These are phyloP conservation scores for Hyaloperonospora arabidopsidis DNA, from an alignment of 352 stramenopile species.

Conservation along the genomic window DNA sequence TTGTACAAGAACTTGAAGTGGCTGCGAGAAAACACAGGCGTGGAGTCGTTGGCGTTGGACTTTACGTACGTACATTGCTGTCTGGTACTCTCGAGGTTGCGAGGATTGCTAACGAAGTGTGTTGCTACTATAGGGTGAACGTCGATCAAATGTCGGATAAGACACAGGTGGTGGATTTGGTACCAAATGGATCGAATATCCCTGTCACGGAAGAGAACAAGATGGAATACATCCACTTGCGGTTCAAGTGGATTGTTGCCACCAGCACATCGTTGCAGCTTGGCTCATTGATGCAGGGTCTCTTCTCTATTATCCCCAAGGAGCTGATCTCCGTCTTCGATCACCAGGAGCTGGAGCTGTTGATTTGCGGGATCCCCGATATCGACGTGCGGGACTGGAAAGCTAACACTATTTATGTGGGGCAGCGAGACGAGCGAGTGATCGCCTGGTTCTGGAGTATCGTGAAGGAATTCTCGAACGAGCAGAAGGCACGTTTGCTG, in stretches of 20 bases:
- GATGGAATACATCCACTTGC: constrained; percentile 92
- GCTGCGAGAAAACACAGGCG: constrained; percentile 68
- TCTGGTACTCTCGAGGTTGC: neutral
- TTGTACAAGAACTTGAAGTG: constrained; percentile 83
- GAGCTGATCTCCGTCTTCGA: constrained; percentile 95
- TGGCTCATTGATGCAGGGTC: constrained; percentile 91
- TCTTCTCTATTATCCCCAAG: constrained; percentile 94
- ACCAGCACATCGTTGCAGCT: constrained; percentile 83
- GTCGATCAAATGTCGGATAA: constrained; percentile 68
- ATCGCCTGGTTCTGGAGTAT: constrained; percentile 98
- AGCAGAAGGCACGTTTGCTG: constrained; percentile 93
- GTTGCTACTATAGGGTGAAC: constrained; percentile 39
- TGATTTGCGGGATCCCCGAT: constrained; percentile 96
- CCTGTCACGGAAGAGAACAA: constrained; percentile 96
- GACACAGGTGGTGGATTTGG: constrained; percentile 89
- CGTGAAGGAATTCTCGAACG: constrained; percentile 88
- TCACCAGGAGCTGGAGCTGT: constrained; percentile 94
- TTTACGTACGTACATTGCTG: constrained; percentile 54
- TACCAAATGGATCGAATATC: constrained; percentile 91
- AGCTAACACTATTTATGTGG: constrained; percentile 94
- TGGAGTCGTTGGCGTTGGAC: constrained; percentile 73
- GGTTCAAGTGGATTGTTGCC: constrained; percentile 80
- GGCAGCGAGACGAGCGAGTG: constrained; percentile 78
- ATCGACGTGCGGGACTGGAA: constrained; percentile 96
- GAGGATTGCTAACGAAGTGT: constrained; percentile 5